Conservation (phyloP, 768 basidiomycete species). For the Mycena albidolilacea region DNA sequence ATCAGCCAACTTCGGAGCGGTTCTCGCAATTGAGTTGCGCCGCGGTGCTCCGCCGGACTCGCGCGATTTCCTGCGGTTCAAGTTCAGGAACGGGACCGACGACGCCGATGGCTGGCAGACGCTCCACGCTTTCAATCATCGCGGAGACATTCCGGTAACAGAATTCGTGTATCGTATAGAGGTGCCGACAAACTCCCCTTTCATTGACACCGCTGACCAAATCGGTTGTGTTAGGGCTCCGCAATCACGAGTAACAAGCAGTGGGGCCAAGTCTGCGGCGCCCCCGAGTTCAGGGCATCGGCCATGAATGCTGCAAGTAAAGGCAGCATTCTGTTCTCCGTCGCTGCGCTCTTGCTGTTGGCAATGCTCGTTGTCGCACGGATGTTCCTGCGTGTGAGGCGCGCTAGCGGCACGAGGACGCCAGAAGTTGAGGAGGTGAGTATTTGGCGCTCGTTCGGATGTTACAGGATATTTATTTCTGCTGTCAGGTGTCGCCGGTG, state of each 20-base stretch:
- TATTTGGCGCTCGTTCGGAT: neutral
- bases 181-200: conserved; percentile 55
- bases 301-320: neutral
- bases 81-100: conserved; percentile 86
- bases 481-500: neutral
- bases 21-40: conserved; percentile 84
- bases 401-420: neutral
- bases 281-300: conserved; percentile 5
- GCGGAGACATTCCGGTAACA: conserved; percentile 83
- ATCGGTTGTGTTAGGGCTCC: conserved; percentile 49
- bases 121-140: conserved; percentile 82
- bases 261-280: conserved; percentile 64
- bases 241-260: conserved; percentile 69
- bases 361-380: conserved; percentile 1
- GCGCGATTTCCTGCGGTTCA: conserved; percentile 87
- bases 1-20: conserved; percentile 80
- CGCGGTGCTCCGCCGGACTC: conserved; percentile 81
- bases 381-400: conserved; percentile 5
- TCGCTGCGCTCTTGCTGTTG: conserved; percentile 19
- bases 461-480: neutral
- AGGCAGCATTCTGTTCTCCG: conserved; percentile 5
- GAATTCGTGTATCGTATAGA: conserved; percentile 89
- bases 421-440: neutral
- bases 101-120: conserved; percentile 67
- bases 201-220: neutral